Evolutionary conservation across 352 stramenopile species (phyloP).

Genomic region (Globisporangium emineosum): DNA sequence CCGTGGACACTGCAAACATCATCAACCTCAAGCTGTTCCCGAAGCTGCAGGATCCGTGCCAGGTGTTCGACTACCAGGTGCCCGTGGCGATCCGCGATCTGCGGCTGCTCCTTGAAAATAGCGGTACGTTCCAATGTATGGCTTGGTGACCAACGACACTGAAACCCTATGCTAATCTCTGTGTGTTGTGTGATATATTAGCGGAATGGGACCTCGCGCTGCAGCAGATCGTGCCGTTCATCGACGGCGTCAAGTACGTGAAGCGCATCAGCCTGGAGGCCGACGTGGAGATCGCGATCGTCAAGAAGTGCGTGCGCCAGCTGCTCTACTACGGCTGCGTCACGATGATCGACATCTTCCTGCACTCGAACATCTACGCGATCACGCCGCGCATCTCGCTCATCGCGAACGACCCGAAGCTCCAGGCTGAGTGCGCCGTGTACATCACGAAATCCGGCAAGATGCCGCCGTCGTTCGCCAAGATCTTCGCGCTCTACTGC

Average conservation of each 20-base stretch:
- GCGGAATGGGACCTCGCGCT: conserved; percentile 86
- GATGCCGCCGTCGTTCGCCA: conserved; percentile 52
- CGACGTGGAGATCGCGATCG: conserved; percentile 84
- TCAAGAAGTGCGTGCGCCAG: conserved; percentile 87
- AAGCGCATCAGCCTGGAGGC: conserved; percentile 88
- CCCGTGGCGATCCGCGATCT: conserved; percentile 78
- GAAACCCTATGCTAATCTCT: not conserved
- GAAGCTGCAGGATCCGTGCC: conserved; percentile 58
- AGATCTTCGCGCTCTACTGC: conserved; percentile 87
- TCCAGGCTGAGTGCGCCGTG: conserved; percentile 71
- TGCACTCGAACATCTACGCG: conserved; percentile 89
- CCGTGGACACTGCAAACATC: conserved; percentile 77
- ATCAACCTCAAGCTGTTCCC: conserved; percentile 88
- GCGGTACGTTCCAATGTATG: conserved; percentile 28
- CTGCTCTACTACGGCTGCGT: conserved; percentile 89
- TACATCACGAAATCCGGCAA: conserved; percentile 79
- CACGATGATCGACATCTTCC: conserved; percentile 89
- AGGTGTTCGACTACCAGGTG: conserved; percentile 84
- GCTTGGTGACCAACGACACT: not conserved
- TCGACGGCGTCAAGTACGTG: conserved; percentile 89
- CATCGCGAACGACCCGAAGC: conserved; percentile 53
- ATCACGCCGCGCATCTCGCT: conserved; percentile 58
- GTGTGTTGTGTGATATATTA: conserved; percentile 15
- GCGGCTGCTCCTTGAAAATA: conserved; percentile 67
- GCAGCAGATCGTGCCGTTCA: conserved; percentile 88